These are phyloP conservation scores for Malbranchea zuffiana DNA, from an alignment of 2,329 filamentous ascomycete genomes.

Conservation along the genomic window DNA sequence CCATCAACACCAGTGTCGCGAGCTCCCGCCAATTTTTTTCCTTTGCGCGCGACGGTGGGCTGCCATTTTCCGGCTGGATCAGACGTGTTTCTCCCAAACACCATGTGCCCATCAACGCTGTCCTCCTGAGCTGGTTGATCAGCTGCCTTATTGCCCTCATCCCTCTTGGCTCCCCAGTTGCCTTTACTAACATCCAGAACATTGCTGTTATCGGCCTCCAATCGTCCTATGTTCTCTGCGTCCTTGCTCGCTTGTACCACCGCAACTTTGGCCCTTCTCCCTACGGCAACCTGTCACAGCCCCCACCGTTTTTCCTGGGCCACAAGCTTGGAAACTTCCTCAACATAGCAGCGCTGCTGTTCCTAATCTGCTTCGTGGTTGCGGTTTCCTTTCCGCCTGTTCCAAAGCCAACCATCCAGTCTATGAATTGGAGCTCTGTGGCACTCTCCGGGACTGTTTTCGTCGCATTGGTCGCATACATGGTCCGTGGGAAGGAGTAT, in stretches of 20 bases:
- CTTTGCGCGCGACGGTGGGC: conserved; percentile 38
- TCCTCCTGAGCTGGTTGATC: conserved; percentile 36
- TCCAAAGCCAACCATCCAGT: conserved; percentile 23
- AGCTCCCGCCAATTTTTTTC: conserved; percentile 49
- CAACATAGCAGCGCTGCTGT: conserved; percentile 33
- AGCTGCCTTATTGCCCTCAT: conserved; percentile 41
- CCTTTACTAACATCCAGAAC: conserved; percentile 36
- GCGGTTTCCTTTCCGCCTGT: conserved; percentile 37
- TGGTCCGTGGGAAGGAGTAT: conserved; percentile 7
- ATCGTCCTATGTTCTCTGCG: conserved; percentile 37
- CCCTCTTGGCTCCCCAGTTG: conserved; percentile 41
- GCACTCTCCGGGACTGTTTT: conserved; percentile 37
- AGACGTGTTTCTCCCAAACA: conserved; percentile 27
- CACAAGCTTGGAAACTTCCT: conserved; percentile 36
- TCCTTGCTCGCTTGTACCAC: conserved; percentile 31
- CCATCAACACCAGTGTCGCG: conserved; percentile 41
- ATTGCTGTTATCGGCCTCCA: conserved; percentile 33
- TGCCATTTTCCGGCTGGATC: conserved; percentile 32
- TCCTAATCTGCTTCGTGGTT: conserved; percentile 30
- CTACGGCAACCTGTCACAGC: conserved; percentile 7
- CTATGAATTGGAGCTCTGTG: conserved; percentile 41
- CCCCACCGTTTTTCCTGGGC: conserved; percentile 20
- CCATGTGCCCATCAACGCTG: conserved; percentile 39
- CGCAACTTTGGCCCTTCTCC: conserved; percentile 8
- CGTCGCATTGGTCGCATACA: conserved; percentile 17